Evolutionary conservation across 768 basidiomycete genomes (phyloP), one percentile per base, ranked within the genome.

Genomic region (Peribolospora kevripleyi): DNA sequence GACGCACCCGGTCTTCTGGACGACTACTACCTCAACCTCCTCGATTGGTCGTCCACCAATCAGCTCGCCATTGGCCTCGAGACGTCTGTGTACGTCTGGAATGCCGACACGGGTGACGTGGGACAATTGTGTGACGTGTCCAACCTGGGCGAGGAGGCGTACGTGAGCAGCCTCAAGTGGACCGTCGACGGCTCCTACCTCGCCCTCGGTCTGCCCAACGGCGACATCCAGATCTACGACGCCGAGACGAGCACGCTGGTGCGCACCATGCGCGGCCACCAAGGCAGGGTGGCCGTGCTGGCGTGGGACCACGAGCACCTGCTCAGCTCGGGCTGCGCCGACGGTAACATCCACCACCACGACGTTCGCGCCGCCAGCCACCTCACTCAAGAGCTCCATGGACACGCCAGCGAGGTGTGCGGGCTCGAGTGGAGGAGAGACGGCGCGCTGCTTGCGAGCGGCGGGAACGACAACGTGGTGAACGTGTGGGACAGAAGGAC

Each of bases 391-490:
- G 85, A 93, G 60, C 71, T 98, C 25, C 69, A 81, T 2, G 90
- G 90, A 0, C 91, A 98, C 62, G 79, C 76, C 0, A 87, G 84
- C 0, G 91, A 95, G 66, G 84, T 93, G 9, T 95, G 90, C 65
- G 87, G 90, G 3, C 64, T 97, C 53, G 80, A 79, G 55, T 97
- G 88, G 88, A 73, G 88, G 49, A 65, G 72, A 2, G 90, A 90
- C 60, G 86, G 88, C 0, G 81, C 60, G 66, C 71, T 91, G 14
- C 73, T 98, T 36, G 91, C 91, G 0, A 87, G 84, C 60, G 91
- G 91, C 2, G 91, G 88, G 0, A 93, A 97, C 64, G 93, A 97
- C 67, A 95, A 97, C 59, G 87, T 93, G 14, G 88, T 97, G 54
- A 91, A 93, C 63, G 81, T 93, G 51, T 98, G 91, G 91, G 91